phyloP scores from a whole-genome alignment of 768 basidiomycete genomes.

The Tephrocybe sp. region DNA sequence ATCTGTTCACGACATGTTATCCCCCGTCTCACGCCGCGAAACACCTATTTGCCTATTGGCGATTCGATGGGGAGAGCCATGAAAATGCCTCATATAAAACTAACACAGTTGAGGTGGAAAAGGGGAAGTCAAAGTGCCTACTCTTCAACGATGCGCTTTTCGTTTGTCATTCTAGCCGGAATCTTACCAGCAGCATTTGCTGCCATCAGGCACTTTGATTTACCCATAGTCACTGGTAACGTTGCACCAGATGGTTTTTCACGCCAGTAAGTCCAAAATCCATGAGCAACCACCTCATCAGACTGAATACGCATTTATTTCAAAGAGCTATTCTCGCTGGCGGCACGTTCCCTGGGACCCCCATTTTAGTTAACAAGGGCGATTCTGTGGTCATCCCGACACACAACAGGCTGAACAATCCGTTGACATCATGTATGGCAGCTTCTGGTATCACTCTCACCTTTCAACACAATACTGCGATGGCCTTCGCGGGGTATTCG shows the following conservation, averaged over 20 bases:
- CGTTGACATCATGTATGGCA: background rate
- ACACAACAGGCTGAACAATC: slow-evolving; percentile 5
- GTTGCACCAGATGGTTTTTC: slow-evolving; percentile 20
- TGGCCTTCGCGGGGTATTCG: slow-evolving; percentile 34
- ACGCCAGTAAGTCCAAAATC: slow-evolving; percentile 8
- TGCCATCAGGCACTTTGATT: slow-evolving; percentile 17
- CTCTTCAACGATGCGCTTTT: slow-evolving; percentile 14
- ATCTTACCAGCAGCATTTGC: slow-evolving; percentile 19
- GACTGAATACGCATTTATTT: background rate
- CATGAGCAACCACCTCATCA: background rate
- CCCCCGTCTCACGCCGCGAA: slow-evolving; percentile 16
- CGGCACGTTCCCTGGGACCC: slow-evolving; percentile 22
- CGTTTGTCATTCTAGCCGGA: slow-evolving; percentile 11
- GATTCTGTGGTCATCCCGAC: slow-evolving; percentile 20
- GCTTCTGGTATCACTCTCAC: slow-evolving; percentile 41
- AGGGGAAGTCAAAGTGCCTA: slow-evolving; percentile 1
- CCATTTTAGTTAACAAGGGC: slow-evolving; percentile 17
- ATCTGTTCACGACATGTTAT: background rate
- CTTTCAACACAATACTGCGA: slow-evolving; percentile 49
- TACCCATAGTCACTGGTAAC: slow-evolving; percentile 13
- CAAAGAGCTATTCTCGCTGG: slow-evolving; percentile 18
- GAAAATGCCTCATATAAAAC: slow-evolving; percentile 22
- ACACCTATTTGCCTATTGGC: slow-evolving; percentile 13
- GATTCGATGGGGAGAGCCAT: background rate
- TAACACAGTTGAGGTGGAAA: background rate